A percentile compares a stretch with the other conserved stretches of the same genome.
phyloP scores from a whole-genome alignment of 108 stramenopile genomes.

The Fistulifera solaris region DNA sequence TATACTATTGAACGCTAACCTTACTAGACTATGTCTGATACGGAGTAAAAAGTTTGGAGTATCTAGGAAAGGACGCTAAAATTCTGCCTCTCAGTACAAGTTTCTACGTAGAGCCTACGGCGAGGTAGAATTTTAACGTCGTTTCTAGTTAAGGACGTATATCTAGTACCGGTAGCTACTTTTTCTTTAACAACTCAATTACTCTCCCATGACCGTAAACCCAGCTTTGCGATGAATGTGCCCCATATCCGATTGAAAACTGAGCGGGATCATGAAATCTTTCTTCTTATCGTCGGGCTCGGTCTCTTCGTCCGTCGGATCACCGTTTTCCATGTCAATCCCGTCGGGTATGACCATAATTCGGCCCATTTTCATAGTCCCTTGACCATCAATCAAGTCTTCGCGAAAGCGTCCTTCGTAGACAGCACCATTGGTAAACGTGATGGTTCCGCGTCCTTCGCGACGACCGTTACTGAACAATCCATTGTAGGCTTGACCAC shows the following conservation, averaged over 20 bases:
- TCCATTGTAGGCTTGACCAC: slow-evolving; percentile 82
- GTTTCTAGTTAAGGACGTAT: too few relatives aligned
- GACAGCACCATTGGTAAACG: slow-evolving; percentile 74
- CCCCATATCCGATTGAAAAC: slow-evolving; percentile 78
- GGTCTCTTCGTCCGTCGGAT: slow-evolving; percentile 6
- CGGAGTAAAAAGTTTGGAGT: too few relatives aligned
- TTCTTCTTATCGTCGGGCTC: slow-evolving; percentile 28
- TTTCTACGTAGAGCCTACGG: too few relatives aligned
- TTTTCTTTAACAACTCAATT: slow-evolving; percentile 1
- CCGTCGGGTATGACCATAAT: slow-evolving; percentile 47
- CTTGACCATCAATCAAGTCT: slow-evolving; percentile 86
- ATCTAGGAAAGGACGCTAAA: too few relatives aligned
- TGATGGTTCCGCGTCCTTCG: slow-evolving; percentile 82
- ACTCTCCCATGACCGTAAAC: slow-evolving; percentile 63
- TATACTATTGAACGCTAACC: too few relatives aligned
- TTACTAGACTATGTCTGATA: too few relatives aligned
- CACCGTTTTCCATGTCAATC: slow-evolving; percentile 11
- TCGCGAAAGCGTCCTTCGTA: slow-evolving; percentile 89
- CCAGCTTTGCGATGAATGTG: slow-evolving; percentile 79
- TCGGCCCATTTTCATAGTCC: slow-evolving; percentile 76
- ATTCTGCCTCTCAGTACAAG: too few relatives aligned
- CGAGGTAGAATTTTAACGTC: too few relatives aligned
- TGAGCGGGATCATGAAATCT: slow-evolving; percentile 84
- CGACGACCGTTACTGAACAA: slow-evolving; percentile 60
- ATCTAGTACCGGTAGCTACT: background rate